These are phyloP conservation scores for Tripterygium wilfordii DNA, from an alignment of 177 flowering plant genomes.

Conservation along the genomic window DNA sequence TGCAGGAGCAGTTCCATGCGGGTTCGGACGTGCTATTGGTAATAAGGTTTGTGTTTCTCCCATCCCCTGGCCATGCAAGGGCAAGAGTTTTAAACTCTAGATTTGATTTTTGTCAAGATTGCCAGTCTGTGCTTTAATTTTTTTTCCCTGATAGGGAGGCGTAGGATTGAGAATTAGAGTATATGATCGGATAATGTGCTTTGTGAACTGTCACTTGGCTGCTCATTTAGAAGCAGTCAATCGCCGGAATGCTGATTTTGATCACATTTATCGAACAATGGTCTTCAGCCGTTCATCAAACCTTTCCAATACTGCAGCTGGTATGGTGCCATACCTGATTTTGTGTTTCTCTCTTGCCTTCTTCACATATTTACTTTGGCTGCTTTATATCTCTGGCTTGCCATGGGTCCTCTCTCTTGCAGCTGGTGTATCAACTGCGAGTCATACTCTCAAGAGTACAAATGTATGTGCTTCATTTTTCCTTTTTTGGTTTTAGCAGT, in stretches of 20 bases:
- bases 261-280: constrained; percentile 78
- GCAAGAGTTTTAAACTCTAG: not conserved
- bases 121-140: not conserved
- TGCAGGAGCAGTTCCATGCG: constrained; percentile 96
- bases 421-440: constrained; percentile 72
- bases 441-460: constrained; percentile 42
- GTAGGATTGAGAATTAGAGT: constrained; percentile 96
- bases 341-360: constrained; percentile 49
- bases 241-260: constrained; percentile 96
- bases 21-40: constrained; percentile 97
- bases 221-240: constrained; percentile 98
- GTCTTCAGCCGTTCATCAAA: constrained; percentile 61
- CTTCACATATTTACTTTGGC: constrained; percentile 45
- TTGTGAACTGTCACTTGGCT: constrained; percentile 95
- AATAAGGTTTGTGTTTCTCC: constrained; percentile 62
- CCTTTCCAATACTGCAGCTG: constrained; percentile 49
- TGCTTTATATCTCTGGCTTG: constrained; percentile 62
- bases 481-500: too few relatives aligned
- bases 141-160: constrained; percentile 61
- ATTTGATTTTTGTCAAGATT: not conserved
- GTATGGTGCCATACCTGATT: constrained; percentile 55
- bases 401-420: constrained; percentile 54
- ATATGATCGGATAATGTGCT: constrained; percentile 80
- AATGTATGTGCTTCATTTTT: constrained; percentile 43
- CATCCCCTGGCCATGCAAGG: not conserved